Base-by-base conservation (phyloP, 306 rosid genomes). In the Erythrophleum fordii region DNA sequence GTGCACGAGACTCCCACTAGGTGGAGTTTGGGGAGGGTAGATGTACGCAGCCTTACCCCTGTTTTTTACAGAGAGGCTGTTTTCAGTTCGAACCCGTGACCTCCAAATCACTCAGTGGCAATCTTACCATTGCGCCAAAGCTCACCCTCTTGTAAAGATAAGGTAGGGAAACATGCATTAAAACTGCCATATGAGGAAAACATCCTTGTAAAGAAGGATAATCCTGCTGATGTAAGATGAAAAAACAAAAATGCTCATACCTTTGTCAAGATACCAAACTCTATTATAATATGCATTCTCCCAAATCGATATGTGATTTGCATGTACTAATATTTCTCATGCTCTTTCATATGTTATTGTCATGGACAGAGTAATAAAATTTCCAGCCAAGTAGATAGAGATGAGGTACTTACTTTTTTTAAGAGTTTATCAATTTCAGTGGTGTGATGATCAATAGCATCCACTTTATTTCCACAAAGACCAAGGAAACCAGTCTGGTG, bases 401-500 rank as follows among this genome's bases (percentile, higher is more conserved):
- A 58, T 34, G 66, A 61, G 48, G 60, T 25, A 85, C 98, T 86
- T 84, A 93, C 99, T 81, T 93, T 94, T 75, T 82, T 78, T 48
- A 85, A 71, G 80, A 95, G 81, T 80, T 82, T 87, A 7, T 86
- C 96, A 77, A 95, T 85, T 87, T 93, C 91, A 73, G 93, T 49
- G 59, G 84, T 65, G 84, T 95, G 85, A 85, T 87, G 64, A 8
- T 90, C 90, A 81, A 95, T 88, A 77, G 94, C 93, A 77, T 95
- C 99, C 83, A 91, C 96, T 83, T 83, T 83, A 0, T 71, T 72
- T 82, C 99, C 99, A 39, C 90, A 70, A 37, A 90, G 90, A 80
- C 99, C 98, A 79, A 95, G 97, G 84, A 83, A 90, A 82, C 98
- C 98, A 85, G 97, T 90, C 99, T 95, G 91, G 76, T 45, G 56